Percentiles rank a stretch among this genome's conserved stretches.
Conservation (phyloP, 2,329 filamentous ascomycete genomes). For the Plectosphaerella plurivora region DNA sequence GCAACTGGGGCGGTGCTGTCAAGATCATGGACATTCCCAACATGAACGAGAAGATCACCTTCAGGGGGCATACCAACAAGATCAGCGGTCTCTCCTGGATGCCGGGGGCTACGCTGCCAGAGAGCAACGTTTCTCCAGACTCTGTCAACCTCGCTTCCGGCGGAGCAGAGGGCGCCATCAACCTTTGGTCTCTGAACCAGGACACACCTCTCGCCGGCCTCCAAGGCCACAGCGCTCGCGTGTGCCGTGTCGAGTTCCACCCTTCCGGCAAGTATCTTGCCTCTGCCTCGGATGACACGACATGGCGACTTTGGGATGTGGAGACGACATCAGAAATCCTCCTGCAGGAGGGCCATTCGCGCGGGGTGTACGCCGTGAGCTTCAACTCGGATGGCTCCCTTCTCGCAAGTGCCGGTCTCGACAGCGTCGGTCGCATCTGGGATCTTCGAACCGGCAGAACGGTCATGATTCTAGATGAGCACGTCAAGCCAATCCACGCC, state of each 20-base stretch:
- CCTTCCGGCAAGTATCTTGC: constrained; percentile 86
- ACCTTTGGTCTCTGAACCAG: constrained; percentile 84
- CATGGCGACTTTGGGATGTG: constrained; percentile 95
- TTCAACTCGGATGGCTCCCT: constrained; percentile 92
- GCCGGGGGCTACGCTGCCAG: constrained; percentile 72
- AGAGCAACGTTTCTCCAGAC: constrained; percentile 65
- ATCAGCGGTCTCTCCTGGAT: constrained; percentile 90
- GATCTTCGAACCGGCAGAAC: constrained; percentile 88
- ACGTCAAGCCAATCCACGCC: constrained; percentile 88
- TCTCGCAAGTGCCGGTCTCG: constrained; percentile 84
- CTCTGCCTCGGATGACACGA: constrained; percentile 92
- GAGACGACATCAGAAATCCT: constrained; percentile 79
- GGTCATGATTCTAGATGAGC: constrained; percentile 83
- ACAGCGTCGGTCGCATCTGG: constrained; percentile 94
- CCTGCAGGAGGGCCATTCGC: constrained; percentile 89
- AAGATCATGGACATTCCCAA: constrained; percentile 81
- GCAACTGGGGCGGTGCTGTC: constrained; percentile 89
- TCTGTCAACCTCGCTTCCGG: constrained; percentile 84
- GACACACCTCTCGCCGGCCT: constrained; percentile 82
- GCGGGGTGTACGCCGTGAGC: constrained; percentile 83
- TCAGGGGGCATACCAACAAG: constrained; percentile 83
- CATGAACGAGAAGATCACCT: constrained; percentile 68
- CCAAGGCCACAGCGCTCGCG: constrained; percentile 77
- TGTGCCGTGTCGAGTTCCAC: constrained; percentile 91
- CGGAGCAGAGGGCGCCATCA: constrained; percentile 80